A percentile compares a stretch with the other conserved stretches of the same genome.
Evolutionary conservation across 2,329 filamentous ascomycete genomes (phyloP).

Genomic region (Monilinia polystroma): DNA sequence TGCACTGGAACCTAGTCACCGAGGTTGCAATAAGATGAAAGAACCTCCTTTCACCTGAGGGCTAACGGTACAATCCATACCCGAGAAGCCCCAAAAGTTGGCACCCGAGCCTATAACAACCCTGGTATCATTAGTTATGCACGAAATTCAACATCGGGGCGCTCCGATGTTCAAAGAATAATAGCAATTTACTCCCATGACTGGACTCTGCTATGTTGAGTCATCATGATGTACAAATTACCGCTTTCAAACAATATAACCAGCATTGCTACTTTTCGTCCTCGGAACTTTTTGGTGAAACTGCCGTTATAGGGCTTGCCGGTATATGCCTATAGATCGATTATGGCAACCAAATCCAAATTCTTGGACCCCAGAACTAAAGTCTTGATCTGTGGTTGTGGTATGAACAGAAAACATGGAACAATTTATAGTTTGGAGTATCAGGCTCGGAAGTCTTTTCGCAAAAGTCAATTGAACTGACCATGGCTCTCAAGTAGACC

Average conservation of each 20-base stretch:
- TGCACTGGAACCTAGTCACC: neutral
- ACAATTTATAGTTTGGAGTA: neutral
- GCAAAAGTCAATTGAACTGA: neutral
- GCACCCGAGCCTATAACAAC: neutral
- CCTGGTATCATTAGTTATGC: neutral
- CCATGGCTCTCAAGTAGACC: neutral
- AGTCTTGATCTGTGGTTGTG: neutral
- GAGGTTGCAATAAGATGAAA: neutral
- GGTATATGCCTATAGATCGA: neutral
- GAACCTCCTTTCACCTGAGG: neutral
- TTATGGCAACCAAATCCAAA: neutral
- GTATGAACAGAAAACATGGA: neutral
- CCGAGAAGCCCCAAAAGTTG: neutral
- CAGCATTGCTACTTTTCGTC: neutral
- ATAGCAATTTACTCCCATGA: neutral
- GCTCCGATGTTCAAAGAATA: neutral
- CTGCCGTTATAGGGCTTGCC: neutral
- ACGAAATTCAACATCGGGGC: neutral
- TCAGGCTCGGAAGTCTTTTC: neutral
- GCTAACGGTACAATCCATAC: neutral
- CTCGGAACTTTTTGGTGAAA: no score
- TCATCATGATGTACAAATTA: neutral
- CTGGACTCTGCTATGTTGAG: neutral
- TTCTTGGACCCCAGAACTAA: neutral
- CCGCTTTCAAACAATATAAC: neutral